A percentile compares a stretch with the other conserved stretches of the same genome.
phyloP scores from a whole-genome alignment of 345 rosid genomes.

The Punica granatum region DNA sequence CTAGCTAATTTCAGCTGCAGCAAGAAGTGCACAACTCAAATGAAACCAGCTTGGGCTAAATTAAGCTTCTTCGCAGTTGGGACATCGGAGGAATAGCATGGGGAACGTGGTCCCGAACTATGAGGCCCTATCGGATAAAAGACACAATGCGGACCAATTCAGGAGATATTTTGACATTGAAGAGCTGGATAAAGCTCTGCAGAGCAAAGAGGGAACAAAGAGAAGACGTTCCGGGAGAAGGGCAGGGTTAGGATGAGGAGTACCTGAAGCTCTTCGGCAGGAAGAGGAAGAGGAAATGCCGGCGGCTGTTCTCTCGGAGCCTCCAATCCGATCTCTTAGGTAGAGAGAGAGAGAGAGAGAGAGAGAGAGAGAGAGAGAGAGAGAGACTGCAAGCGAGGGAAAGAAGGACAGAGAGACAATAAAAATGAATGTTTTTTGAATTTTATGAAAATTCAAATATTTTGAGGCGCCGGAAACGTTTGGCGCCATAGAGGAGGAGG shows the following conservation, averaged over 20 bases:
- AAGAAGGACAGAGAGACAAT: conserved; percentile 3
- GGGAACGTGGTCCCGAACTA: not conserved
- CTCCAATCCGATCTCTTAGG: not conserved
- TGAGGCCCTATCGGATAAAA: not conserved
- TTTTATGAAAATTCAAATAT: conserved; percentile 15
- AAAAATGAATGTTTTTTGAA: conserved; percentile 9
- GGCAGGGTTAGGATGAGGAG: not conserved
- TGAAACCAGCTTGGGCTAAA: not conserved
- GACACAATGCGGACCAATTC: not conserved
- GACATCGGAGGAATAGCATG: not conserved
- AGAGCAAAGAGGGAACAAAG: no score
- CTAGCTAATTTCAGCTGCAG: not conserved
- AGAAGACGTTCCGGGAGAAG: not conserved
- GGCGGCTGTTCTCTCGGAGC: not conserved
- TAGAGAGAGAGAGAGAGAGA: not conserved
- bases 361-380: not conserved
- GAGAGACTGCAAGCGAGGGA: not conserved
- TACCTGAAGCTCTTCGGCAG: not conserved
- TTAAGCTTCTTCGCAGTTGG: not conserved
- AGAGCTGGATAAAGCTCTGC: no score
- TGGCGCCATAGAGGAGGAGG: conserved; percentile 23
- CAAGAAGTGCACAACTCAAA: not conserved
- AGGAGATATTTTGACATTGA: not conserved
- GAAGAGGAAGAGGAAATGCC: not conserved
- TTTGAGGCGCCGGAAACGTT: conserved; percentile 23